Percentiles rank a stretch among this genome's conserved stretches.
Conservation (phyloP, 106 monocot species). For the Narthecium ossifragum region DNA sequence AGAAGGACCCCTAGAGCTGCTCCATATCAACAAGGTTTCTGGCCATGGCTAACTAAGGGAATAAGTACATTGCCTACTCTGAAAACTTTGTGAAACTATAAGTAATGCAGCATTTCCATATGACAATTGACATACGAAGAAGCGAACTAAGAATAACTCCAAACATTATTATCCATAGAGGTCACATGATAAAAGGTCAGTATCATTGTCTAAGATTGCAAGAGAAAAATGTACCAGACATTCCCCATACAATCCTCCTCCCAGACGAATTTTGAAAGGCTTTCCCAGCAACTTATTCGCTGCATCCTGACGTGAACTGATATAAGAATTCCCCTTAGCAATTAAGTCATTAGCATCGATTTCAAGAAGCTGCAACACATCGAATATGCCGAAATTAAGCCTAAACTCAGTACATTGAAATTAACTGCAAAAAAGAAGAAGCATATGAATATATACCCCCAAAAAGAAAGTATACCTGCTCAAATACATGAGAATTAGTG, state of each 20-base stretch:
- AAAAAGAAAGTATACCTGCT: conserved; percentile 42
- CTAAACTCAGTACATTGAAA: background rate
- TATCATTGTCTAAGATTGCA: too few species aligned
- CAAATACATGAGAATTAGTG: conserved; percentile 69
- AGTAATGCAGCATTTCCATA: too few species aligned
- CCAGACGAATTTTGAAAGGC: conserved; percentile 60
- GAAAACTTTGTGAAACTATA: too few species aligned
- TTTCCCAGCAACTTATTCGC: conserved; percentile 42
- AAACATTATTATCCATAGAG: too few species aligned
- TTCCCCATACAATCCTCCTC: conserved; percentile 83
- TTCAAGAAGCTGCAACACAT: conserved; percentile 47
- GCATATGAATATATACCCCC: background rate
- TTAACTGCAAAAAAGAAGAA: background rate
- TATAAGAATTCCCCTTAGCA: conserved; percentile 34
- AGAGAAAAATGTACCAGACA: conserved; percentile 55
- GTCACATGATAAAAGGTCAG: too few species aligned
- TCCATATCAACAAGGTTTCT: too few species aligned
- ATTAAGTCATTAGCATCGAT: conserved; percentile 48
- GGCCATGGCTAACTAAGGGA: too few species aligned
- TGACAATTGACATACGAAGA: too few species aligned
- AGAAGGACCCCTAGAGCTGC: too few species aligned
- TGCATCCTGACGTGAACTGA: conserved; percentile 31
- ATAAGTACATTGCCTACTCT: too few species aligned
- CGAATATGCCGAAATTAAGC: background rate
- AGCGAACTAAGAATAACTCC: too few species aligned